Conservation (phyloP, 306 rosid species). For the Boehmeria nivea region DNA sequence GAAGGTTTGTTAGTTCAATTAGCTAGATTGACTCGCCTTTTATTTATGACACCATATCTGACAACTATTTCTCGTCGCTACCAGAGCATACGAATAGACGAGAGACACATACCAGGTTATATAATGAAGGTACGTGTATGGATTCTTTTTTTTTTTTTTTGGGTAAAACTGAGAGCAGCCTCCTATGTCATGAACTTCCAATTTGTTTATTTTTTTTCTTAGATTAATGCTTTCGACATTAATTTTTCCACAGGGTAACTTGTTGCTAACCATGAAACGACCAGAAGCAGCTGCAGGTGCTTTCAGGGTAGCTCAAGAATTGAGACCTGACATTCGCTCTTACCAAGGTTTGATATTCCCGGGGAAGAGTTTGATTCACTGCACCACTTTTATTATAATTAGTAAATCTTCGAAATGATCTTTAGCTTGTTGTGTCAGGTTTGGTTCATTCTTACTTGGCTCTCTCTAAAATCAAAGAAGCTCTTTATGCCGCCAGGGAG, state of each 20-base stretch:
- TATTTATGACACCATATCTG: slow-evolving; percentile 17
- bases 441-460: slow-evolving; percentile 90
- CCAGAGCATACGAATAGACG: slow-evolving; percentile 82
- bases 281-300: slow-evolving; percentile 84
- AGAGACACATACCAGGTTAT: slow-evolving; percentile 88
- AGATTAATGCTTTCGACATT: slow-evolving; percentile 1
- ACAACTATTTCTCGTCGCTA: slow-evolving; percentile 30
- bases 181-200: background rate
- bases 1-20: slow-evolving; percentile 50
- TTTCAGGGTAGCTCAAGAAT: slow-evolving; percentile 92
- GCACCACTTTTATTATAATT: too few relatives aligned
- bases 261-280: slow-evolving; percentile 68
- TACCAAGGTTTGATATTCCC: slow-evolving; percentile 76
- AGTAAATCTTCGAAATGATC: slow-evolving; percentile 22
- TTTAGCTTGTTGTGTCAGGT: slow-evolving; percentile 47
- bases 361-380: too few relatives aligned
- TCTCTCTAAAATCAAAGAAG: slow-evolving; percentile 85
- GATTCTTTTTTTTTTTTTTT: background rate
- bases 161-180: slow-evolving; percentile 3
- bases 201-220: slow-evolving; percentile 2
- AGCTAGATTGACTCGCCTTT: slow-evolving; percentile 22
- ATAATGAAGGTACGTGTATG: slow-evolving; percentile 70
- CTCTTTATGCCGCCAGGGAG: slow-evolving; percentile 93
- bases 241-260: slow-evolving; percentile 56
- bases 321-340: slow-evolving; percentile 97